Evolutionary conservation across 176 grass and related monocot species (phyloP), one percentile per base, ranked within the genome.

Genomic region (Zizania latifolia): DNA sequence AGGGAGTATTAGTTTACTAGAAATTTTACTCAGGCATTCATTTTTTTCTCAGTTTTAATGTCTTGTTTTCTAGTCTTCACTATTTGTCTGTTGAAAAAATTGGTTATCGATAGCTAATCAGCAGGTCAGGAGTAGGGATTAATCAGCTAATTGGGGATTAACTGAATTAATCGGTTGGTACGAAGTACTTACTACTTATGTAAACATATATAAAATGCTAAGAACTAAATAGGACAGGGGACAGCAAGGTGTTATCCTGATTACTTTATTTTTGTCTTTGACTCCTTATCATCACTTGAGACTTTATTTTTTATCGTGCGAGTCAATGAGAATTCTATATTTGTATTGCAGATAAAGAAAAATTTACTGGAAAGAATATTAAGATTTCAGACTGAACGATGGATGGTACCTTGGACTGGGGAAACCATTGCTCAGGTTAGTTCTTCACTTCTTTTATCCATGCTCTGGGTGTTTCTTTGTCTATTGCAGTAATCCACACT

Each of bases 401-500:
- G 92, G 92, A 43, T 69, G 8, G 89, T 92, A 82, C 89, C 86
- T 62, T 96, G 89, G 92, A 92, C 86, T 29, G 89, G 86, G 26
- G 57, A 89, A 89, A 92, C 86, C 70, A 92, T 96, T 87, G 75
- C 87, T 70, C 89, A 96, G 89, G 92, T 92, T 77, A 55, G 35
- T 68, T 86, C n/a, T 86, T 80, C 7, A 70, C 36, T 68, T 83
- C 14, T 83, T 81, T 8, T 64, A 36, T 41, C 56, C 26, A 58
- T 55, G 46, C 68, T 68, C 15, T 48, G n/a, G 35, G 29, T 68
- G 27, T n/a, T 62, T 17, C 6, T 48, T 26, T 23, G 44, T 72
- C 21, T 63, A 39, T 41, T 55, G 44, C 13, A 10, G 8, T 39
- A 68, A n/a, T 59, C 23, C 8, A 74, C 12, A 62, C 11, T 70